Evolutionary conservation across 2,329 filamentous ascomycete species (phyloP).

Genomic region (Colletotrichum sp.): DNA sequence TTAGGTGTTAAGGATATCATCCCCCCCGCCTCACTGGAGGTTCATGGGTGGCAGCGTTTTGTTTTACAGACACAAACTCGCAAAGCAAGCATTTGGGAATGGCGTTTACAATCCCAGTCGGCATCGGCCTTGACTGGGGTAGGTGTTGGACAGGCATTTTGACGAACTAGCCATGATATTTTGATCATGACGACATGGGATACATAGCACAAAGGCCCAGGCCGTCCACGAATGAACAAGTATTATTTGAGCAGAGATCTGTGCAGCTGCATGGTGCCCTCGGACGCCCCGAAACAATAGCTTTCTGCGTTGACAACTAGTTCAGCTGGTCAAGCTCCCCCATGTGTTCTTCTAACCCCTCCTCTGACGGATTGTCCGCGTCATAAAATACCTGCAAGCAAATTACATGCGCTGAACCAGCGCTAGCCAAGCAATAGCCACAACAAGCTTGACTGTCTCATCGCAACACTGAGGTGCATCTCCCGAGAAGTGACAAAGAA

Average conservation of each 20-base stretch:
- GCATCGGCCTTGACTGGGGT: background rate
- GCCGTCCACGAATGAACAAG: background rate
- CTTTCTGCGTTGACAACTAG: background rate
- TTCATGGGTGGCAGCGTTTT: background rate
- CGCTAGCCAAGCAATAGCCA: background rate
- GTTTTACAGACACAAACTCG: background rate
- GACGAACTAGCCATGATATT: background rate
- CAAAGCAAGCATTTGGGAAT: background rate
- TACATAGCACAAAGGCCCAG: background rate
- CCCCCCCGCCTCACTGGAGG: background rate
- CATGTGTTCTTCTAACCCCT: background rate
- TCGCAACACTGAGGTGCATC: background rate
- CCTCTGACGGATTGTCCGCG: background rate
- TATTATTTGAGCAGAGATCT: background rate
- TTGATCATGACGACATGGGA: background rate
- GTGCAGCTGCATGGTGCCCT: background rate
- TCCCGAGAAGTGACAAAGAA: background rate
- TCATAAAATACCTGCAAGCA: background rate
- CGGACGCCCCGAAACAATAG: background rate
- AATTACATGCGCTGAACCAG: background rate
- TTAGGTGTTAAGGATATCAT: constrained; percentile 7
- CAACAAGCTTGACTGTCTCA: background rate
- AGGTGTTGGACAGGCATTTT: background rate
- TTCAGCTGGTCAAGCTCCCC: background rate
- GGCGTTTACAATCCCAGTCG: background rate